Percentiles rank a stretch among this genome's conserved stretches.
These are phyloP conservation scores for Tothia fuscella DNA, from an alignment of 2,329 filamentous ascomycete genomes.

Conservation along the genomic window DNA sequence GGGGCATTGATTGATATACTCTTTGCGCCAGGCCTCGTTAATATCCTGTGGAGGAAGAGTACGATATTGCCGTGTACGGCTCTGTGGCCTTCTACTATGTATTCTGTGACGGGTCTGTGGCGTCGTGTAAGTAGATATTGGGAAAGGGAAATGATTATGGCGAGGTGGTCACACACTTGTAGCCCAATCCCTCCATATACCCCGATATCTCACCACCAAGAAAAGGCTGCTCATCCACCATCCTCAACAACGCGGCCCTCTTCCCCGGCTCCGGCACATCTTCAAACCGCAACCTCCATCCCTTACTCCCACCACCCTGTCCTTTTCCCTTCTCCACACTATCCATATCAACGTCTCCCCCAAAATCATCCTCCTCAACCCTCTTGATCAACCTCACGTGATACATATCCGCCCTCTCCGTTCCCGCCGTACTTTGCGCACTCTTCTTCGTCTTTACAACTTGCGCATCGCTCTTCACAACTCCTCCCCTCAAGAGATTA, in stretches of 20 bases:
- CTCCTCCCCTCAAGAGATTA: conserved; percentile 12
- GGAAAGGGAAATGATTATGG: conserved; percentile 14
- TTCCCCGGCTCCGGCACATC: conserved; percentile 37
- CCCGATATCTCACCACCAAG: conserved; percentile 37
- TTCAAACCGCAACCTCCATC: conserved; percentile 28
- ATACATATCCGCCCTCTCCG: conserved; percentile 34
- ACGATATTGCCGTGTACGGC: conserved; percentile 47
- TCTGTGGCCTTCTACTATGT: conserved; percentile 43
- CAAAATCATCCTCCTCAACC: conserved; percentile 27
- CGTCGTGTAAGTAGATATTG: conserved; percentile 11
- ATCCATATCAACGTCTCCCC: conserved; percentile 1
- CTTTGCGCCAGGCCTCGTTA: conserved; percentile 34
- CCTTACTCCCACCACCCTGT: background rate
- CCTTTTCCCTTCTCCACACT: conserved; percentile 12
- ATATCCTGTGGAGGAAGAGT: conserved; percentile 43
- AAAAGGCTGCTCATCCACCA: conserved; percentile 37
- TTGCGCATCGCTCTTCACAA: too few relatives aligned
- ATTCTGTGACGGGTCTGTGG: conserved; percentile 44
- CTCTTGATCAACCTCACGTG: conserved; percentile 40
- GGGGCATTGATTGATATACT: conserved; percentile 19
- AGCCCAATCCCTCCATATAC: conserved; percentile 41
- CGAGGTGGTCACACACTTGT: conserved; percentile 33
- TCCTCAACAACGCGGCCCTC: conserved; percentile 40
- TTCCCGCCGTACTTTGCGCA: conserved; percentile 11
- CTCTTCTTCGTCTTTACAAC: conserved; percentile 29